Evolutionary conservation across 805 yeast genomes (phyloP).

Genomic region (Candida orba): DNA sequence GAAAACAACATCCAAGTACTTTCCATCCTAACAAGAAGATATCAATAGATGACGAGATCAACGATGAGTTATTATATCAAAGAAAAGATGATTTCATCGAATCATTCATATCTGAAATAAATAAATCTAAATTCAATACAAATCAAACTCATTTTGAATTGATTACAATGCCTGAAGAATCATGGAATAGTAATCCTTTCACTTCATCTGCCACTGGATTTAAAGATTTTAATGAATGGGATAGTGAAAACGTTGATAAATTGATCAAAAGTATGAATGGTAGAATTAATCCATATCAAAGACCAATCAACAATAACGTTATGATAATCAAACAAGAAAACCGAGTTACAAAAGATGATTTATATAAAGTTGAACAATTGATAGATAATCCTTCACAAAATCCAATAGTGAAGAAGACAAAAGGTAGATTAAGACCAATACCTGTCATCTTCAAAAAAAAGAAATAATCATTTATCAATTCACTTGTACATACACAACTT

Average conservation of each 20-base stretch:
- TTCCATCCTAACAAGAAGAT: not conserved
- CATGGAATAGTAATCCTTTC: constrained; percentile 7
- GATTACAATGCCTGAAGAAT: constrained; percentile 1
- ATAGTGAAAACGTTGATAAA: constrained; percentile 13
- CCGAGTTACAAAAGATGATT: not conserved
- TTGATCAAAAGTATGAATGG: constrained; percentile 6
- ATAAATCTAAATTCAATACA: not conserved
- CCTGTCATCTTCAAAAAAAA: constrained; percentile 3
- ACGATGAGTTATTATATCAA: not conserved
- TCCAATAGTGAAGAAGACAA: not conserved
- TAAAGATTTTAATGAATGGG: constrained; percentile 19
- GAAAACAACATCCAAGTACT: not conserved
- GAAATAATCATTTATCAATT: not conserved
- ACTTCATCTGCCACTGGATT: constrained; percentile 3
- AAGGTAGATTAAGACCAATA: constrained; percentile 9
- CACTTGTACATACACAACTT: not conserved
- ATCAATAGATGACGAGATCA: not conserved
- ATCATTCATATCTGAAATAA: not conserved
- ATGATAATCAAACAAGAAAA: not conserved
- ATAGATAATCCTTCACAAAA: constrained; percentile 6
- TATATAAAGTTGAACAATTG: constrained; percentile 3
- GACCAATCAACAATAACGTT: constrained; percentile 17
- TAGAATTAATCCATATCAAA: constrained; percentile 28
- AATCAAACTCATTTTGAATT: not conserved
- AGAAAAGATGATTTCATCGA: not conserved